Conservation (phyloP, 1,284 basidiomycete species). For the Trichosporon inkin region DNA sequence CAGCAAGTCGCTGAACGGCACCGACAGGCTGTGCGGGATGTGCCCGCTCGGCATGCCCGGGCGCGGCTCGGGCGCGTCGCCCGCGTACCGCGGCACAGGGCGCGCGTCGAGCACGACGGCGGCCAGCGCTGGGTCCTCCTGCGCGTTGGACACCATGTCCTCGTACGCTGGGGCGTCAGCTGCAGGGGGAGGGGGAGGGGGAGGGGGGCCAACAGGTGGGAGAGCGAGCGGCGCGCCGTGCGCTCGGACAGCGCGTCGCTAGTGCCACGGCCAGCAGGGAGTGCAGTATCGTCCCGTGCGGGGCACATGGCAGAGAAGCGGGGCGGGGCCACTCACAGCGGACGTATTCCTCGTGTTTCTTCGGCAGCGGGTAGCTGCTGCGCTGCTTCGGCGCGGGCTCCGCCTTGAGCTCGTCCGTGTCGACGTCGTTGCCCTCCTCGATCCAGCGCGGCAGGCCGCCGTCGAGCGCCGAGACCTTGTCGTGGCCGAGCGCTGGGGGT, state of each 20-base stretch:
- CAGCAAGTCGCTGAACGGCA: conserved; percentile 80
- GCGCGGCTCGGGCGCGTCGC: conserved; percentile 82
- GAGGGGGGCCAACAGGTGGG: not conserved
- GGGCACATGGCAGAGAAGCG: no score
- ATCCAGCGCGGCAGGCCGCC: conserved; percentile 85
- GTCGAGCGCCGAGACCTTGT: conserved; percentile 76
- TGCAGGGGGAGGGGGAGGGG: not conserved
- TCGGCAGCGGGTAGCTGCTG: not conserved
- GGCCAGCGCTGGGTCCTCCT: conserved; percentile 53
- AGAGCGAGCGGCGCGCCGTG: no score
- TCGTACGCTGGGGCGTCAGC: conserved; percentile 63
- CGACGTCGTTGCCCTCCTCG: conserved; percentile 63
- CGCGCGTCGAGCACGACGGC: conserved; percentile 79
- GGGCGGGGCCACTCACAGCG: conserved; percentile 56
- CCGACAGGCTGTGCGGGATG: conserved; percentile 78
- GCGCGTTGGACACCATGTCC: conserved; percentile 71
- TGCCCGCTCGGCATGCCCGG: conserved; percentile 84
- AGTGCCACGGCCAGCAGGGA: no score
- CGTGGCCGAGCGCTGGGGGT: conserved; percentile 68
- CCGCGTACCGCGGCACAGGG: conserved; percentile 70
- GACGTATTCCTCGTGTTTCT: conserved; percentile 46
- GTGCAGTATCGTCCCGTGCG: no score
- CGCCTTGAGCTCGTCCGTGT: conserved; percentile 49
- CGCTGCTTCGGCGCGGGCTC: not conserved
- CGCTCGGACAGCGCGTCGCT: no score